A percentile compares a stretch with the other conserved stretches of the same genome.
Conservation (phyloP, 768 basidiomycete species). For the Butyriboletus loyo region DNA sequence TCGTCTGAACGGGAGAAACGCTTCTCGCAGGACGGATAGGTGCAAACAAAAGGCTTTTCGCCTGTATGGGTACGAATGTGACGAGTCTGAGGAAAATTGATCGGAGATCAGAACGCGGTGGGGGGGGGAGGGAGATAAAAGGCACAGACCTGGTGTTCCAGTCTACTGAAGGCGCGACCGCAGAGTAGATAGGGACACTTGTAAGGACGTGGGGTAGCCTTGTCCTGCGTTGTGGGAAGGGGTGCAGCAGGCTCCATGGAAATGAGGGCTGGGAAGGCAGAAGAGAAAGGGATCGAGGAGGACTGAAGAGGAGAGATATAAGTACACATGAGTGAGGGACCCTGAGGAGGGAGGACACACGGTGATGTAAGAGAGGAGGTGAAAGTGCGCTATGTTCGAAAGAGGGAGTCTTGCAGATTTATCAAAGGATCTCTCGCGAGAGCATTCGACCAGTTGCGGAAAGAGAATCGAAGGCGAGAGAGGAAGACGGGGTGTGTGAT, state of each 20-base stretch:
- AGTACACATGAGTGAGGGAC: slow-evolving; percentile 24
- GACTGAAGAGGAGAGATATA: slow-evolving; percentile 28
- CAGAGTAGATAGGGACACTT: slow-evolving; percentile 93
- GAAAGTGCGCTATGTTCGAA: slow-evolving; percentile 17
- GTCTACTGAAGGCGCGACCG: slow-evolving; percentile 91
- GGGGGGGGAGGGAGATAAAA: slow-evolving; percentile 6
- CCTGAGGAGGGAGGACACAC: slow-evolving; percentile 20
- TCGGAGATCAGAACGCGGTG: slow-evolving; percentile 17
- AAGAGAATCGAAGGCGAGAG: slow-evolving; percentile 18
- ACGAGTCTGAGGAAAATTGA: slow-evolving; percentile 62
- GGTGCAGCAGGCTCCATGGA: slow-evolving; percentile 24
- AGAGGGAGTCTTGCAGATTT: slow-evolving; percentile 18
- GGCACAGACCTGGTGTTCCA: slow-evolving; percentile 85
- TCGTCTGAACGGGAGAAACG: slow-evolving; percentile 98
- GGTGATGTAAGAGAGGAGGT: slow-evolving; percentile 16
- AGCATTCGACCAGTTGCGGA: slow-evolving; percentile 20
- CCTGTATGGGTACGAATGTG: slow-evolving; percentile 98
- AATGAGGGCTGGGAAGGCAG: slow-evolving; percentile 7
- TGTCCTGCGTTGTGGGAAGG: slow-evolving; percentile 30
- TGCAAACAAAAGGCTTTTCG: slow-evolving; percentile 95
- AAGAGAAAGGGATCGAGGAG: slow-evolving; percentile 10
- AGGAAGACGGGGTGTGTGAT: slow-evolving; percentile 23
- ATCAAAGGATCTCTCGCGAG: slow-evolving; percentile 17
- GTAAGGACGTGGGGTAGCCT: slow-evolving; percentile 70
- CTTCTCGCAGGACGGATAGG: slow-evolving; percentile 93